phyloP scores from a whole-genome alignment of 768 basidiomycete species.

The Sporobolomyces roseus region DNA sequence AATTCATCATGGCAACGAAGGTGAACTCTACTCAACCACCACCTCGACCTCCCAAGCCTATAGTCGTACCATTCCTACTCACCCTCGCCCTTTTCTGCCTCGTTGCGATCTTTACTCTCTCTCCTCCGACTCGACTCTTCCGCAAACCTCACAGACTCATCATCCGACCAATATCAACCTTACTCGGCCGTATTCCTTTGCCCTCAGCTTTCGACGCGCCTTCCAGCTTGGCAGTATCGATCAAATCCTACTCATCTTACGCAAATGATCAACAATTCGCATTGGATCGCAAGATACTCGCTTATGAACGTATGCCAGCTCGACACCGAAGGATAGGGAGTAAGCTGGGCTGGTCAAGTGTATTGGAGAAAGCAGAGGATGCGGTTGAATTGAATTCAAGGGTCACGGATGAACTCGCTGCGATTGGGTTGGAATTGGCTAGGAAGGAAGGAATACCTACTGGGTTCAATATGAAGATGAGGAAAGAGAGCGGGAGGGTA shows the following conservation, averaged over 20 bases:
- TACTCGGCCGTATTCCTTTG: neutral
- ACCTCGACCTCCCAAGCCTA: slow-evolving; percentile 1
- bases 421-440: slow-evolving; percentile 21
- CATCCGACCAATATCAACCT: neutral
- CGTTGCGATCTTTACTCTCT: slow-evolving; percentile 8
- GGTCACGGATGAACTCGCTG: slow-evolving; percentile 28
- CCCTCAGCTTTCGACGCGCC: slow-evolving; percentile 11
- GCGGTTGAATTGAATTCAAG: slow-evolving; percentile 17
- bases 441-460: slow-evolving; percentile 12
- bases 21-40: neutral
- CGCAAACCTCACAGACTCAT: neutral
- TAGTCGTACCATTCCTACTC: slow-evolving; percentile 19
- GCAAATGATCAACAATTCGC: neutral
- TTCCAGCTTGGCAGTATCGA: slow-evolving; percentile 19
- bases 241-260: slow-evolving; percentile 23
- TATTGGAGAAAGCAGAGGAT: neutral
- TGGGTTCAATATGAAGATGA: slow-evolving; percentile 7
- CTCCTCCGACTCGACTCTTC: neutral
- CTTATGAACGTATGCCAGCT: slow-evolving; percentile 9
- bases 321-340: neutral
- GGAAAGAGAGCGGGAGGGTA: slow-evolving; percentile 14
- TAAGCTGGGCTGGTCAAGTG: slow-evolving; percentile 5
- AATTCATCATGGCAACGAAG: neutral
- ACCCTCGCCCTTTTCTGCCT: slow-evolving; percentile 24
- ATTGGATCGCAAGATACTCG: slow-evolving; percentile 19